phyloP scores from a whole-genome alignment of 179 eudicot genomes.

The Beta lomatogona region DNA sequence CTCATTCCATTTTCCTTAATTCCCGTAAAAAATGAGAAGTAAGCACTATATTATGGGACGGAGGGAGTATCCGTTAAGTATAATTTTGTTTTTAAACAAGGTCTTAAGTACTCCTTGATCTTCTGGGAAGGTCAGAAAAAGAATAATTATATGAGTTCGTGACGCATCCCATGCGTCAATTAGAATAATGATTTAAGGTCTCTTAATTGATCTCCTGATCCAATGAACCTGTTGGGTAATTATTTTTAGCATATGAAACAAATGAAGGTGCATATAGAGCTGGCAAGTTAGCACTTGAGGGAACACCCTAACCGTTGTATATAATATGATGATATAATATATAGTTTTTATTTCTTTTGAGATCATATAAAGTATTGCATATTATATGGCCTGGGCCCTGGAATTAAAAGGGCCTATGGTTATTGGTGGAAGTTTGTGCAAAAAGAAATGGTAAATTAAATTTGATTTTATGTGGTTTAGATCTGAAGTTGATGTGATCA shows the following conservation, averaged over 20 bases:
- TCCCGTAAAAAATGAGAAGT: too few species aligned
- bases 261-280: conserved; percentile 31
- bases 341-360: background rate
- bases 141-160: conserved; percentile 26
- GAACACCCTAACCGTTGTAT: conserved; percentile 22
- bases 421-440: conserved; percentile 8
- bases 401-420: conserved; percentile 9
- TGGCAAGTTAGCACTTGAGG: conserved; percentile 35
- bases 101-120: conserved; percentile 33
- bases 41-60: too few species aligned
- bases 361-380: background rate
- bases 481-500: conserved; percentile 2
- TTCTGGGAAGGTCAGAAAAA: conserved; percentile 32
- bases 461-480: conserved; percentile 2
- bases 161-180: conserved; percentile 39
- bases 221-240: conserved; percentile 37
- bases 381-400: conserved; percentile 23
- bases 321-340: conserved; percentile 2
- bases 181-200: conserved; percentile 19
- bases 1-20: too few species aligned
- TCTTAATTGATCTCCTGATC: conserved; percentile 32
- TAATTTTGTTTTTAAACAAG: conserved; percentile 29
- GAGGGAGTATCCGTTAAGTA: too few species aligned
- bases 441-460: background rate
- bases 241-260: conserved; percentile 33